phyloP scores from a whole-genome alignment of 768 basidiomycete genomes.

The Arthromyces matolae region DNA sequence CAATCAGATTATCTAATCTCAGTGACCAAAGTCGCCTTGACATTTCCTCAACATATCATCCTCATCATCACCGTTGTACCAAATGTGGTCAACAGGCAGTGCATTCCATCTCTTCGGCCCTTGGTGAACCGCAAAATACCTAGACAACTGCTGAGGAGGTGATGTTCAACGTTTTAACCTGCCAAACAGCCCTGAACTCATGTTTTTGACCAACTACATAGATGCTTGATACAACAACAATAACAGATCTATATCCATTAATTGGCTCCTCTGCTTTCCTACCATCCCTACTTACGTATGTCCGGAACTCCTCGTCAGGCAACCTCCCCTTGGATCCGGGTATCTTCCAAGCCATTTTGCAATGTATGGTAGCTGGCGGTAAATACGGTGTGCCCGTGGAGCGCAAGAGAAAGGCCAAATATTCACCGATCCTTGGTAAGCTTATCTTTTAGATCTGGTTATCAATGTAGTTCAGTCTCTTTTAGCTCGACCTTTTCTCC shows the following conservation, averaged over 20 bases:
- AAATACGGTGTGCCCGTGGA: constrained; percentile 63
- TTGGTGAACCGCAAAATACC: too few relatives aligned
- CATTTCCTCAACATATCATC: too few relatives aligned
- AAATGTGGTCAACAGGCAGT: too few relatives aligned
- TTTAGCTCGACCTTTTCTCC: constrained; percentile 77
- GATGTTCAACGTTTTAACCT: too few relatives aligned
- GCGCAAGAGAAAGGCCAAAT: constrained; percentile 59
- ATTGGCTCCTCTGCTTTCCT: constrained; percentile 46
- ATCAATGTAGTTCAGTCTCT: constrained; percentile 61
- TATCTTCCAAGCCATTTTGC: constrained; percentile 62
- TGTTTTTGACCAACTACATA: background rate
- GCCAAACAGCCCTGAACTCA: background rate
- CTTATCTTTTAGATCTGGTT: constrained; percentile 9
- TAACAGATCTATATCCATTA: constrained; percentile 27
- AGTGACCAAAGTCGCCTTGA: too few relatives aligned
- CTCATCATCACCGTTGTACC: too few relatives aligned
- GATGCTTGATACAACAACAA: constrained; percentile 15
- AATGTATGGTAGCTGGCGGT: constrained; percentile 59
- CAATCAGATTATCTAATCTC: background rate
- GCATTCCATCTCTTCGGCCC: too few relatives aligned
- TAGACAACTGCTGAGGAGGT: too few relatives aligned
- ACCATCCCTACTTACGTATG: constrained; percentile 43
- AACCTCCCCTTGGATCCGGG: constrained; percentile 56
- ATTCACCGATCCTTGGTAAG: constrained; percentile 66
- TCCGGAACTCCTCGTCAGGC: constrained; percentile 41